Conservation (phyloP, 345 rosid genomes). For the Eutrema heterophyllum region DNA sequence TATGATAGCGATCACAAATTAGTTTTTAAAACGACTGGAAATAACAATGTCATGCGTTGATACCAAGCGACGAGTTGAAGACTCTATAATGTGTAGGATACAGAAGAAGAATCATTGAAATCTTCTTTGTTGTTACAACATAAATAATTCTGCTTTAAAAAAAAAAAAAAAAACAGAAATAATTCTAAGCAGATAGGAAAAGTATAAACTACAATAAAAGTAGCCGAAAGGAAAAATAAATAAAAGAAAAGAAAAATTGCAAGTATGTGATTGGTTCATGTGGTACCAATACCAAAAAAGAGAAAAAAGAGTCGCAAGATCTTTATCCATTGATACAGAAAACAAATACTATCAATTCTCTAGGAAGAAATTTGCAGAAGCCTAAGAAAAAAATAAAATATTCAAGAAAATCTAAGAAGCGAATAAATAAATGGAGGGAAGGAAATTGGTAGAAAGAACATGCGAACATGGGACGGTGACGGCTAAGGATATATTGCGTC, state of each 20-base stretch:
- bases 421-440: neutral
- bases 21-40: neutral
- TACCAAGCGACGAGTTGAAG: conserved; percentile 18
- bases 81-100: conserved; percentile 7
- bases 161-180: neutral
- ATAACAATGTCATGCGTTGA: conserved; percentile 5
- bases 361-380: conserved; percentile 12
- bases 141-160: neutral
- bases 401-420: neutral
- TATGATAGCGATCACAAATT: neutral
- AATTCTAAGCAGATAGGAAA: neutral
- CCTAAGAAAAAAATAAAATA: neutral
- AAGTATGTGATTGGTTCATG: conserved; percentile 29
- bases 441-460: conserved; percentile 12
- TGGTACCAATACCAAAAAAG: conserved; percentile 18
- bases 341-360: neutral
- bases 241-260: neutral
- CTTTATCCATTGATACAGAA: conserved; percentile 8
- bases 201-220: conserved; percentile 18
- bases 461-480: conserved; percentile 28
- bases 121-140: conserved; percentile 15
- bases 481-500: neutral
- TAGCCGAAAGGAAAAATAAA: conserved; percentile 22
- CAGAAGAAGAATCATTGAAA: conserved; percentile 25
- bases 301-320: conserved; percentile 11